Conservation (phyloP, 768 basidiomycete species). For the Amanita subjunquillea region DNA sequence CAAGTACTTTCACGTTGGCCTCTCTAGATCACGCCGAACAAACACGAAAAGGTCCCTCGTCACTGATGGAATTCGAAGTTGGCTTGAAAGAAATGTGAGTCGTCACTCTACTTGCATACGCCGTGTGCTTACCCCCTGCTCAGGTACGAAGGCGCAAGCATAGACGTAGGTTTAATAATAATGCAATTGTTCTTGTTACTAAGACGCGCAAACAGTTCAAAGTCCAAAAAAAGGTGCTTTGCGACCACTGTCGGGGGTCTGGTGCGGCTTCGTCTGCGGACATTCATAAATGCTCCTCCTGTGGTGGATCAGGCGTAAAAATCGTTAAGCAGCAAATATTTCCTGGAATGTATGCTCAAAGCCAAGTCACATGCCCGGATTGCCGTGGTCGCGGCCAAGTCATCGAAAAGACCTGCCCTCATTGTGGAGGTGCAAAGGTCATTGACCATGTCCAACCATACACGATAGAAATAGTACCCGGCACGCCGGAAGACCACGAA, state of each 20-base stretch:
- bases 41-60: slow-evolving; percentile 65
- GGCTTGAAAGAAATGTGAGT: slow-evolving; percentile 74
- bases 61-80: slow-evolving; percentile 77
- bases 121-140: slow-evolving; percentile 5
- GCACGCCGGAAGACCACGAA: slow-evolving; percentile 91
- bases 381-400: slow-evolving; percentile 79
- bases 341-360: slow-evolving; percentile 93
- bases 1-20: background rate
- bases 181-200: slow-evolving; percentile 3
- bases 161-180: slow-evolving; percentile 53
- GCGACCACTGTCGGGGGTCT: slow-evolving; percentile 93
- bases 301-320: slow-evolving; percentile 79
- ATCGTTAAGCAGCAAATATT: slow-evolving; percentile 89
- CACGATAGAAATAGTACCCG: slow-evolving; percentile 76
- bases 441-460: slow-evolving; percentile 73
- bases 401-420: slow-evolving; percentile 70
- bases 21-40: slow-evolving; percentile 44
- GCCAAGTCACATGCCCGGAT: slow-evolving; percentile 72
- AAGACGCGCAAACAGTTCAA: slow-evolving; percentile 53
- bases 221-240: slow-evolving; percentile 85
- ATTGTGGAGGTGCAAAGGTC: slow-evolving; percentile 76
- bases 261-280: slow-evolving; percentile 87
- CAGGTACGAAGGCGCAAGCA: slow-evolving; percentile 76
- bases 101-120: background rate
- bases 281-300: slow-evolving; percentile 78